A percentile compares a stretch with the other conserved stretches of the same genome.
phyloP scores from a whole-genome alignment of 345 rosid genomes.

The thale cress (Arabidopsis thaliana) region TAIR10.1 NC_003076.8:4350501-4351000 shows the following conservation, averaged over 20 bases:
- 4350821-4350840: neutral
- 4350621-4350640: conserved; percentile 4
- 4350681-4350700: conserved; percentile 11
- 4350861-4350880: neutral
- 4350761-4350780: neutral
- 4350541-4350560: neutral
- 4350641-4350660: neutral
- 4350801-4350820: neutral
- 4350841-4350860: conserved; percentile 16
- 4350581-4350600: neutral
- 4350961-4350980: conserved; percentile 36
- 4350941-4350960: conserved; percentile 20
- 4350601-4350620: conserved; percentile 11
- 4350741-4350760: conserved; percentile 12
- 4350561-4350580: neutral
- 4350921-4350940: conserved; percentile 21
- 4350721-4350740: neutral
- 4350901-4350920: conserved; percentile 22
- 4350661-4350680: conserved; percentile 4
- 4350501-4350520: conserved; percentile 12
- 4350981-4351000: conserved; percentile 32
- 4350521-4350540: conserved; percentile 5
- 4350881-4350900: conserved; percentile 19
- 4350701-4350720: conserved; percentile 14
- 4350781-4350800: neutral